Evolutionary conservation across 495 filamentous ascomycete species (phyloP).

Genomic region (Aspergillus saccharolyticus): DNA sequence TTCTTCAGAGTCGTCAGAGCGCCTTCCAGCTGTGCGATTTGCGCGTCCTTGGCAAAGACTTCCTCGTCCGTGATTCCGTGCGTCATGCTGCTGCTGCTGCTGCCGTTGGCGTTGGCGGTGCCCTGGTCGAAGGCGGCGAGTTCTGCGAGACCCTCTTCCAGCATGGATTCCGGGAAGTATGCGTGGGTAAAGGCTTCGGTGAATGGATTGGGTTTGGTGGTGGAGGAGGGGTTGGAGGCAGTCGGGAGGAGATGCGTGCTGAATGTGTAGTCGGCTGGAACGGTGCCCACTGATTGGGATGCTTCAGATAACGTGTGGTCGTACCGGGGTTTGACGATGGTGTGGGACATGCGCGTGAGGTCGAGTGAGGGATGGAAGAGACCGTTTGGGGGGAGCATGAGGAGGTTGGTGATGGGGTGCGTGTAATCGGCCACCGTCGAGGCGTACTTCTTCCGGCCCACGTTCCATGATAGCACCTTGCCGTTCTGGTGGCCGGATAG

Average conservation of each 20-base stretch:
- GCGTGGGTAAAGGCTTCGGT: slow-evolving; percentile 47
- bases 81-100: slow-evolving; percentile 8
- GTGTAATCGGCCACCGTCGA: slow-evolving; percentile 62
- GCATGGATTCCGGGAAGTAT: slow-evolving; percentile 46
- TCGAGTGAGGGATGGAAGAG: slow-evolving; percentile 40
- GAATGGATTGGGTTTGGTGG: slow-evolving; percentile 31
- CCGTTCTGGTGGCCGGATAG: slow-evolving; percentile 79
- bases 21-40: slow-evolving; percentile 31
- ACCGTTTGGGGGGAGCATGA: slow-evolving; percentile 58
- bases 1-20: slow-evolving; percentile 38
- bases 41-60: slow-evolving; percentile 23
- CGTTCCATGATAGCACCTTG: slow-evolving; percentile 74
- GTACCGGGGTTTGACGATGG: slow-evolving; percentile 67
- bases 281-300: slow-evolving; percentile 40
- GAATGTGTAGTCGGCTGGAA: slow-evolving; percentile 64
- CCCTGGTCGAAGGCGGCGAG: slow-evolving; percentile 35
- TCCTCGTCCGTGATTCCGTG: slow-evolving; percentile 15
- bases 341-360: slow-evolving; percentile 48
- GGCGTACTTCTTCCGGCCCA: slow-evolving; percentile 57
- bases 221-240: neutral
- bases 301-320: slow-evolving; percentile 39
- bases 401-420: slow-evolving; percentile 73
- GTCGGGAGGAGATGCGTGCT: slow-evolving; percentile 54
- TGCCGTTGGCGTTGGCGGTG: slow-evolving; percentile 14
- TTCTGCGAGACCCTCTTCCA: slow-evolving; percentile 54